phyloP scores from a whole-genome alignment of 208 protist species.

The Crithidia bombi region DNA sequence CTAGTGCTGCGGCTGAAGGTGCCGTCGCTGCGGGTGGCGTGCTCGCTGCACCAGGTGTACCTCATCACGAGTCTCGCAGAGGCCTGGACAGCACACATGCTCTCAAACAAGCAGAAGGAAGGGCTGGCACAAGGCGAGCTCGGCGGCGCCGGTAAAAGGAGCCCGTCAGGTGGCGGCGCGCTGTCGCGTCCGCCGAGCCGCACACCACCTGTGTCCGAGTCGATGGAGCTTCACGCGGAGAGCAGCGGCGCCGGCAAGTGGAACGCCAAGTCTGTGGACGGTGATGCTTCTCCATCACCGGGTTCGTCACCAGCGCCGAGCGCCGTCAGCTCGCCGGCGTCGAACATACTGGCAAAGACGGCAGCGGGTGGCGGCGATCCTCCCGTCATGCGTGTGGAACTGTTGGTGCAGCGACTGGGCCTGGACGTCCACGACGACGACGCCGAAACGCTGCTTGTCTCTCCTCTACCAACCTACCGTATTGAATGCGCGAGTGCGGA shows the following conservation, averaged over 20 bases:
- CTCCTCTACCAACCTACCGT: constrained; percentile 49
- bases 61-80: constrained; percentile 77
- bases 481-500: constrained; percentile 57
- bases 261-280: not conserved
- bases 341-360: not conserved
- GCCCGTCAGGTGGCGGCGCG: not conserved
- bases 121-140: not conserved
- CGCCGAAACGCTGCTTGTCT: constrained; percentile 30
- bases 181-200: not conserved
- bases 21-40: constrained; percentile 58
- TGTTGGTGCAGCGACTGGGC: constrained; percentile 62
- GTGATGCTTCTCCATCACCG: not conserved
- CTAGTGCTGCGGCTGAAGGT: constrained; percentile 81
- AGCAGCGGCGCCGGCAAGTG: not conserved
- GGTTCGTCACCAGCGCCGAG: not conserved
- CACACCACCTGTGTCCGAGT: constrained; percentile 9
- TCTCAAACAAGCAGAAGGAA: not conserved
- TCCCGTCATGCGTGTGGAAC: constrained; percentile 62
- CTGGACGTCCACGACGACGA: constrained; percentile 81
- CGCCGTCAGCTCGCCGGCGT: not conserved
- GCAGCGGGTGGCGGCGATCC: constrained; percentile 30
- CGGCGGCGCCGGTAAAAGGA: not conserved
- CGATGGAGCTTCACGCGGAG: constrained; percentile 1
- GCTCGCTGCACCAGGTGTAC: constrained; percentile 79
- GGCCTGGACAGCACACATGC: constrained; percentile 56